Evolutionary conservation across 2,329 filamentous ascomycete species (phyloP).

Genomic region (Penicillium brasilianum): DNA sequence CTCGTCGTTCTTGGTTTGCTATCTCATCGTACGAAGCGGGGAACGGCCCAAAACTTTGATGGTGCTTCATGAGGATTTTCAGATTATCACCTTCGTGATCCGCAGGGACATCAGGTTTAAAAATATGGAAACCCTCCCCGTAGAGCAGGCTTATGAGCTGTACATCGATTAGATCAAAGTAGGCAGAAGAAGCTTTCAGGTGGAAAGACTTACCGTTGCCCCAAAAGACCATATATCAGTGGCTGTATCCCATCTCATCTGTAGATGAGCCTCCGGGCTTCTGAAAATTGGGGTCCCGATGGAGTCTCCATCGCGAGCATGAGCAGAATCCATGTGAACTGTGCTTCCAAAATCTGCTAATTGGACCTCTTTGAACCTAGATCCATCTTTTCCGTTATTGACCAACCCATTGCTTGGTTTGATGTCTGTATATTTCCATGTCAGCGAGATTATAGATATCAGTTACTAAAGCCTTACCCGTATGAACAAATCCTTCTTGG

Average conservation of each 20-base stretch:
- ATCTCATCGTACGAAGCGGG: conserved; percentile 28
- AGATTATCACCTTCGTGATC: conserved; percentile 32
- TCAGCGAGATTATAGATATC: background rate
- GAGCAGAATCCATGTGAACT: background rate
- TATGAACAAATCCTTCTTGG: background rate
- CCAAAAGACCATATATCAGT: conserved; percentile 38
- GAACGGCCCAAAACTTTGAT: conserved; percentile 33
- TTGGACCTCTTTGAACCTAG: background rate
- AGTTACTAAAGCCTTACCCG: background rate
- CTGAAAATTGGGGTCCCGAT: background rate
- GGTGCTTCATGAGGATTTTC: conserved; percentile 31
- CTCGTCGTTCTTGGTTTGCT: conserved; percentile 20
- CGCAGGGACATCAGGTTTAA: conserved; percentile 28
- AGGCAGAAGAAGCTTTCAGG: background rate
- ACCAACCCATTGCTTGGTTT: background rate
- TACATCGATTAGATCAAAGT: background rate
- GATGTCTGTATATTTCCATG: background rate
- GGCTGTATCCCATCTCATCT: background rate
- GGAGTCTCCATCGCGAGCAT: background rate
- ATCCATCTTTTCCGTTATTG: background rate
- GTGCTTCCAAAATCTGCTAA: background rate
- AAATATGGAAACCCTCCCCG: conserved; percentile 27
- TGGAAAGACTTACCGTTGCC: conserved; percentile 23
- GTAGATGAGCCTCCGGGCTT: background rate
- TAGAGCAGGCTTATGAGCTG: conserved; percentile 33